These are phyloP conservation scores for Termitomyces sp. DNA, from an alignment of 768 basidiomycete species.

Conservation along the genomic window DNA sequence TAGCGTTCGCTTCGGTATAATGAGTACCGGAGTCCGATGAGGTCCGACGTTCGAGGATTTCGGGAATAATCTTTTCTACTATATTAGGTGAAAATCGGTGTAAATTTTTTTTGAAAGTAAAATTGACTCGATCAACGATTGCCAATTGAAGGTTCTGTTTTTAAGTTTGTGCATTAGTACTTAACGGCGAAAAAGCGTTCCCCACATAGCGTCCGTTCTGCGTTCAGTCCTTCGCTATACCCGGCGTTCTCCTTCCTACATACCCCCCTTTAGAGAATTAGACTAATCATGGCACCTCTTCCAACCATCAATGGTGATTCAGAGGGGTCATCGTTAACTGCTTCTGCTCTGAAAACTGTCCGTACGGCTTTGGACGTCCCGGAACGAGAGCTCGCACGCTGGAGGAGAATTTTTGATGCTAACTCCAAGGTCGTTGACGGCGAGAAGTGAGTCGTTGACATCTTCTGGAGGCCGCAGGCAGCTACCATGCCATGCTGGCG, in stretches of 20 bases:
- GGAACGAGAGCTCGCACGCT: constrained; percentile 82
- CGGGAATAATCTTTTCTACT: background rate
- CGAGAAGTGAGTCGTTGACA: constrained; percentile 62
- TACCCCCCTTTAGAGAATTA: constrained; percentile 26
- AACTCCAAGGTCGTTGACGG: constrained; percentile 75
- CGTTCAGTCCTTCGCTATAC: constrained; percentile 15
- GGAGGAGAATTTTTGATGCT: constrained; percentile 83
- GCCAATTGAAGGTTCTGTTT: constrained; percentile 11
- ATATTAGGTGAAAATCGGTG: constrained; percentile 3
- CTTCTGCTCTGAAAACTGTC: constrained; percentile 57
- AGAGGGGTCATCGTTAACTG: constrained; percentile 38
- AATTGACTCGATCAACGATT: constrained; percentile 8
- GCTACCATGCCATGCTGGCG: constrained; percentile 9
- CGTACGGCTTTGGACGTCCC: constrained; percentile 65
- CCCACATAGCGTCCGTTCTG: constrained; percentile 1
- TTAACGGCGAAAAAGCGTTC: constrained; percentile 13
- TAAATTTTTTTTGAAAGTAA: constrained; percentile 5
- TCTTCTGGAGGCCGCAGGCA: background rate
- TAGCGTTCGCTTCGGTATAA: constrained; percentile 20
- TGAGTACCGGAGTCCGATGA: background rate
- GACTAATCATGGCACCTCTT: constrained; percentile 32
- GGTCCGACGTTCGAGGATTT: background rate
- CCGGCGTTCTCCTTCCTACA: constrained; percentile 21
- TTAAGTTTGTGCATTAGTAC: constrained; percentile 24
- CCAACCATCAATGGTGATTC: constrained; percentile 54